Percentiles rank a stretch among this genome's conserved stretches.
phyloP scores from a whole-genome alignment of 2,329 filamentous ascomycete genomes.

The Byssochlamys sp. region DNA sequence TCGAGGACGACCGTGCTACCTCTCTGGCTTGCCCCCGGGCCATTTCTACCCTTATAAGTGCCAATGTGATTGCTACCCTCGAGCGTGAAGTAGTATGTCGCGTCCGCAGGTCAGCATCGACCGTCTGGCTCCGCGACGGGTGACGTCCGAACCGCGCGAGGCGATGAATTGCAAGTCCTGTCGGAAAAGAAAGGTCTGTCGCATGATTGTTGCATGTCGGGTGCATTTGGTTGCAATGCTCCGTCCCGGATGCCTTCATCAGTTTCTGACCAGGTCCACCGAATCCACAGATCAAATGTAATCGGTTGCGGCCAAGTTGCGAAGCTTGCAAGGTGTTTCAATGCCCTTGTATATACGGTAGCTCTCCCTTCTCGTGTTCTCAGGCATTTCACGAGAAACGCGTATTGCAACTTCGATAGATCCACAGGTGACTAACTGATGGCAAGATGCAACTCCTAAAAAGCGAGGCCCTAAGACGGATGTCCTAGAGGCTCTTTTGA shows the following conservation, averaged over 20 bases:
- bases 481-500: slow-evolving; percentile 72
- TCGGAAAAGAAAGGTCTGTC: slow-evolving; percentile 72
- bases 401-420: neutral
- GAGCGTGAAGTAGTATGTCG: slow-evolving; percentile 46
- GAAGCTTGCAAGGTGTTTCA: slow-evolving; percentile 85
- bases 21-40: neutral
- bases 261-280: slow-evolving; percentile 5
- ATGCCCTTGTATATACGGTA: slow-evolving; percentile 80
- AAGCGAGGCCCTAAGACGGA: slow-evolving; percentile 86
- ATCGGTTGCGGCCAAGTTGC: slow-evolving; percentile 70
- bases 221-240: neutral
- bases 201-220: neutral
- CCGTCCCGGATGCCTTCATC: neutral
- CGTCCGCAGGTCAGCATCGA: slow-evolving; percentile 74
- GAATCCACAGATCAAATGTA: slow-evolving; percentile 71
- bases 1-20: neutral
- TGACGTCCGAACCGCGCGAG: slow-evolving; percentile 68
- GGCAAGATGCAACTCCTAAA: slow-evolving; percentile 71
- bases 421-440: slow-evolving; percentile 4
- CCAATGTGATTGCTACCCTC: neutral
- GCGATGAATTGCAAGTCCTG: slow-evolving; percentile 95
- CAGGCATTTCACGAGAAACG: slow-evolving; percentile 4
- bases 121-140: slow-evolving; percentile 60
- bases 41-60: neutral
- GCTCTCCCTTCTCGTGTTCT: slow-evolving; percentile 1